Evolutionary conservation across 1,139 yeast genomes (phyloP), one percentile per base, ranked within the genome.

Genomic region (Candida gigantensis): DNA sequence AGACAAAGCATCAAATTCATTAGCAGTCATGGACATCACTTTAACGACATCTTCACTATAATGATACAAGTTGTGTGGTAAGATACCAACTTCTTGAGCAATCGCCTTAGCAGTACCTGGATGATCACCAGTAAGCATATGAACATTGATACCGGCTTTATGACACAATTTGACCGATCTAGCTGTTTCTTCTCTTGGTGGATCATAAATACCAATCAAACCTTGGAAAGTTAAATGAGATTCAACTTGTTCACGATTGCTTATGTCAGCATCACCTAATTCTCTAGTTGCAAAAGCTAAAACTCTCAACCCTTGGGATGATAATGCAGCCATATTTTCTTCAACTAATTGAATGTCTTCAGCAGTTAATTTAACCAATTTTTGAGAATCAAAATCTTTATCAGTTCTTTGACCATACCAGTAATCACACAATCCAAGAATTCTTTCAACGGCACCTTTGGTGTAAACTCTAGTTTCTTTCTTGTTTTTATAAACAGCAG

Each of bases 51-150:
- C 84, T 13, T 69, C 68, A 23, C 82, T 59, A 54, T 82, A 83
- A 49, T 80, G 81, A 51, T 74, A 74, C 49, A 84, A 60, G 53
- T 85, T 80, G 28, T 68, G 73, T 7, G 96, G 96, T 35, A 88
- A 62, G 45, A 84, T 84, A 14, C 95, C 96, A 29, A 86, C 95
- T 59, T 85, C 90, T 54, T 79, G 83, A 9, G 95, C 92, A 63
- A 84, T 84, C 3, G 92, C 89, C 40, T 72, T 68, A 16, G 94
- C 95, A 32, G 95, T 85, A 29, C 85, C 84, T 3, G 87, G 87
- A 53, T 84, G 92, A 54, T 85, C 94, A 47, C 95, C 94, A 17
- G 94, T 85, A 36, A 85, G 76, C 94, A 85, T 85, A 50, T 81
- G 89, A 32, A 85, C 94, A 49, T 81, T 80, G 48, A 85, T 81